These are phyloP conservation scores for Antitrichia curtipendula DNA, from an alignment of 225 moss, liverwort and hornwort genomes.

Conservation along the genomic window DNA sequence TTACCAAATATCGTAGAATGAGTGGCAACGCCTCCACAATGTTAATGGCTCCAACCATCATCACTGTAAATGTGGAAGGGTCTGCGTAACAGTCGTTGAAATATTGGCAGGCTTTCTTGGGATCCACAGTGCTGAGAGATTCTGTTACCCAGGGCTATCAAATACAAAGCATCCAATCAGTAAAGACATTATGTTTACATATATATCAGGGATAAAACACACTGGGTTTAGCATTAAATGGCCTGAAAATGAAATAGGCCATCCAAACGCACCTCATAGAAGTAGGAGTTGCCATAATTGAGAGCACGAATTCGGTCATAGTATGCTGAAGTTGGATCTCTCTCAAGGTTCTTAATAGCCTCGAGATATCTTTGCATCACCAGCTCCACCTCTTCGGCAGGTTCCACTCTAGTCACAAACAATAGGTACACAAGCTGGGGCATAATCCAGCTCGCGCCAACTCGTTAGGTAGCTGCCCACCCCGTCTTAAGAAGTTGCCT, in stretches of 20 bases:
- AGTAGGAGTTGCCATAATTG: conserved; percentile 63
- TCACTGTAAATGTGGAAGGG: conserved; percentile 60
- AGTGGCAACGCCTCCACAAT: conserved; percentile 57
- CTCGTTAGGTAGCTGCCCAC: not conserved
- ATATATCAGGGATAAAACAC: not conserved
- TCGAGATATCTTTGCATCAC: conserved; percentile 19
- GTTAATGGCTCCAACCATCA: conserved; percentile 59
- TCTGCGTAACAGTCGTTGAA: conserved; percentile 57
- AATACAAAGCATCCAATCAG: not conserved
- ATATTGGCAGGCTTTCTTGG: conserved; percentile 63
- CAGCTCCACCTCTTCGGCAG: conserved; percentile 51
- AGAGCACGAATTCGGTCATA: conserved; percentile 49
- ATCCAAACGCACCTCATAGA: conserved; percentile 27
- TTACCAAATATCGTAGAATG: conserved; percentile 52
- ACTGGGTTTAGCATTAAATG: not conserved
- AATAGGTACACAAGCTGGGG: conserved; percentile 56
- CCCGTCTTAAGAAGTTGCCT: not conserved
- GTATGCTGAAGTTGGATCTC: conserved; percentile 64
- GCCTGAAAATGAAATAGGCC: not conserved
- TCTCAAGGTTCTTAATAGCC: not conserved
- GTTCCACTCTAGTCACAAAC: conserved; percentile 50
- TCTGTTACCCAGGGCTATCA: conserved; percentile 40
- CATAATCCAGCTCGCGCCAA: not conserved
- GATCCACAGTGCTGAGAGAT: conserved; percentile 43
- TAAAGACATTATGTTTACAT: not conserved